phyloP scores from a whole-genome alignment of 2,329 filamentous ascomycete species.

The Sphaerulina populicola region DNA sequence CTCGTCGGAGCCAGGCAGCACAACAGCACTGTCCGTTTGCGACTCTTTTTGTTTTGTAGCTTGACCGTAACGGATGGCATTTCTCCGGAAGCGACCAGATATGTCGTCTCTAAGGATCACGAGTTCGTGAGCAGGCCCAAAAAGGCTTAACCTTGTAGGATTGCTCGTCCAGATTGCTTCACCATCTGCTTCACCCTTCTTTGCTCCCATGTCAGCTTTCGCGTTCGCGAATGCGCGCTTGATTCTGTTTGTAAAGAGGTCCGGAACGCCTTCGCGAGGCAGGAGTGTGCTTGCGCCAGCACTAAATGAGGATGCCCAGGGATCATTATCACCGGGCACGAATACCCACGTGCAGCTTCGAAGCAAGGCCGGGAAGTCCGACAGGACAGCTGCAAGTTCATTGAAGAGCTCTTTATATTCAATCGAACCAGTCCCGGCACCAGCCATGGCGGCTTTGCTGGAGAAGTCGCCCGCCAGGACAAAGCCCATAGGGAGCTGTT shows the following conservation, averaged over 20 bases:
- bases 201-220: slow-evolving; percentile 56
- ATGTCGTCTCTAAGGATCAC: slow-evolving; percentile 83
- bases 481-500: slow-evolving; percentile 60
- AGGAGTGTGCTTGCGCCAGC: slow-evolving; percentile 63
- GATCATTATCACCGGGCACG: slow-evolving; percentile 92
- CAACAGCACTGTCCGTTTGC: slow-evolving; percentile 5
- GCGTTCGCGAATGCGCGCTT: slow-evolving; percentile 70
- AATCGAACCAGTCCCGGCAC: slow-evolving; percentile 68
- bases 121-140: slow-evolving; percentile 81
- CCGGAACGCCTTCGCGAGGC: slow-evolving; percentile 65
- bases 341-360: slow-evolving; percentile 79
- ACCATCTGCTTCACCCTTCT: slow-evolving; percentile 48
- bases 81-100: slow-evolving; percentile 66
- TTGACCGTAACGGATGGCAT: slow-evolving; percentile 61
- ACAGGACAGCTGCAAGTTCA: slow-evolving; percentile 67
- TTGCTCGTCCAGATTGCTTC: slow-evolving; percentile 85
- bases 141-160: slow-evolving; percentile 70
- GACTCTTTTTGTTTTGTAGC: slow-evolving; percentile 30
- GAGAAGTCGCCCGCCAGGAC: slow-evolving; percentile 80
- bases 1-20: slow-evolving; percentile 11
- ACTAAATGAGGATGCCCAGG: slow-evolving; percentile 83
- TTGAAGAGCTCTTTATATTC: slow-evolving; percentile 98
- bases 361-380: slow-evolving; percentile 75
- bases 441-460: slow-evolving; percentile 50
- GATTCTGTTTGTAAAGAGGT: slow-evolving; percentile 82